A percentile compares a stretch with the other conserved stretches of the same genome.
phyloP scores from a whole-genome alignment of 306 rosid species.

The Canavalia gladiata region DNA sequence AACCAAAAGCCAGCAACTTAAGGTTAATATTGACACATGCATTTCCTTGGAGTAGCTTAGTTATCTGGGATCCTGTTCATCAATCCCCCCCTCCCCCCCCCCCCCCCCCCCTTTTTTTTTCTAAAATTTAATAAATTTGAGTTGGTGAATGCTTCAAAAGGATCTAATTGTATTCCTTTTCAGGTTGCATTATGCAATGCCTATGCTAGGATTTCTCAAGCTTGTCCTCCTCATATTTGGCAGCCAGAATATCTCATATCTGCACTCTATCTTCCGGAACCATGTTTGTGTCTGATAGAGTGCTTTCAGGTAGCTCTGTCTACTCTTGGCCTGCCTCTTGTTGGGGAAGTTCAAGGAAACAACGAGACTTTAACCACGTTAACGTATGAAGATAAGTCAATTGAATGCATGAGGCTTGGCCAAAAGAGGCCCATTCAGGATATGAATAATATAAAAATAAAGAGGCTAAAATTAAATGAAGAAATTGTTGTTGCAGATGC shows the following conservation, averaged over 20 bases:
- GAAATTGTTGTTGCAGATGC: constrained; percentile 58
- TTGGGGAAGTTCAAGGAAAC: constrained; percentile 60
- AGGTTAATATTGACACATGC: constrained; percentile 65
- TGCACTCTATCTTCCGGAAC: constrained; percentile 66
- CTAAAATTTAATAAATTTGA: constrained; percentile 42
- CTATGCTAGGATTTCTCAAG: constrained; percentile 74
- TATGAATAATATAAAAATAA: constrained; percentile 56
- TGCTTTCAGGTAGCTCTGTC: constrained; percentile 83
- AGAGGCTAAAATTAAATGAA: constrained; percentile 69
- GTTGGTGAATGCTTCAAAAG: constrained; percentile 46
- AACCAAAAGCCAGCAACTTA: constrained; percentile 90
- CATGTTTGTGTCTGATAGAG: constrained; percentile 73
- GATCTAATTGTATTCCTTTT: constrained; percentile 47
- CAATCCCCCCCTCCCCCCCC: neutral
- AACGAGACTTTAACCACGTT: constrained; percentile 41
- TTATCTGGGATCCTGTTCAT: constrained; percentile 45
- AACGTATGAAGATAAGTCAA: constrained; percentile 55
- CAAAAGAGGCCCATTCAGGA: constrained; percentile 77
- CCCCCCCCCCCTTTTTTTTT: constrained; percentile 4
- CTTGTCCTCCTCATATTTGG: constrained; percentile 88
- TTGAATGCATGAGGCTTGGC: constrained; percentile 59
- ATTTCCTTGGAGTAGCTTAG: constrained; percentile 45
- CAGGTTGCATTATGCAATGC: constrained; percentile 90
- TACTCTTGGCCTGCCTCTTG: constrained; percentile 71
- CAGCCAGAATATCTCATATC: constrained; percentile 78